Conservation (phyloP, 495 filamentous ascomycete species). For the Xylaria sp. region DNA sequence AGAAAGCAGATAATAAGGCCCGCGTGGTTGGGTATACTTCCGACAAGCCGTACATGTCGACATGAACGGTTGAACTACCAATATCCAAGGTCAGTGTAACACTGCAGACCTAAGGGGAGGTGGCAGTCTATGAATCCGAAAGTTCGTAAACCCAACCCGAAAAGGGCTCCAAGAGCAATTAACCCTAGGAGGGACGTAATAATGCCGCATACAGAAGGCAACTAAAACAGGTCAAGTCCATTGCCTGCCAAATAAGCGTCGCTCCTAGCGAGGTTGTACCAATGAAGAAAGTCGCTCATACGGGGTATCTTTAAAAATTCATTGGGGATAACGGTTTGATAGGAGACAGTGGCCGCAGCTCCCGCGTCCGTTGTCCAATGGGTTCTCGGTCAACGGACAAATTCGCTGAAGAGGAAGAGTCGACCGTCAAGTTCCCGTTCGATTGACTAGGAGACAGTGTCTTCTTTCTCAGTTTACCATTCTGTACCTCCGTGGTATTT, state of each 20-base stretch:
- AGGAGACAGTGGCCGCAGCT: conserved; percentile 67
- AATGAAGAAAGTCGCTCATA: conserved; percentile 9
- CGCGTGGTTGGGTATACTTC: background rate
- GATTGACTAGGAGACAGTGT: conserved; percentile 34
- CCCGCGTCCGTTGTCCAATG: conserved; percentile 43
- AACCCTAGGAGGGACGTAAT: background rate
- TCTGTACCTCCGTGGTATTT: conserved; percentile 36
- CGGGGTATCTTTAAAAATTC: conserved; percentile 49
- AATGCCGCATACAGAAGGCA: background rate
- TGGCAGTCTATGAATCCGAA: background rate
- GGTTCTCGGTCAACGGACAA: conserved; percentile 52
- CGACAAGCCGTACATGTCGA: background rate
- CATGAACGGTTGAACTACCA: background rate
- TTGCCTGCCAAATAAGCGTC: conserved; percentile 10
- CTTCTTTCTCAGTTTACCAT: conserved; percentile 50
- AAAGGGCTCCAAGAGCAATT: background rate
- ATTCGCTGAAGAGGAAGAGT: conserved; percentile 49
- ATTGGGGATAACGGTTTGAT: conserved; percentile 76
- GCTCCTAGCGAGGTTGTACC: background rate
- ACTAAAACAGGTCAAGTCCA: conserved; percentile 7
- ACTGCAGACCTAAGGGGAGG: background rate
- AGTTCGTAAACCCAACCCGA: background rate
- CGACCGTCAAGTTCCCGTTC: conserved; percentile 42
- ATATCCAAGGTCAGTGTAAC: background rate
- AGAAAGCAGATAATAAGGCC: conserved; percentile 4